Evolutionary conservation across 2,329 filamentous ascomycete species (phyloP).

Genomic region (Cytospora piceae): DNA sequence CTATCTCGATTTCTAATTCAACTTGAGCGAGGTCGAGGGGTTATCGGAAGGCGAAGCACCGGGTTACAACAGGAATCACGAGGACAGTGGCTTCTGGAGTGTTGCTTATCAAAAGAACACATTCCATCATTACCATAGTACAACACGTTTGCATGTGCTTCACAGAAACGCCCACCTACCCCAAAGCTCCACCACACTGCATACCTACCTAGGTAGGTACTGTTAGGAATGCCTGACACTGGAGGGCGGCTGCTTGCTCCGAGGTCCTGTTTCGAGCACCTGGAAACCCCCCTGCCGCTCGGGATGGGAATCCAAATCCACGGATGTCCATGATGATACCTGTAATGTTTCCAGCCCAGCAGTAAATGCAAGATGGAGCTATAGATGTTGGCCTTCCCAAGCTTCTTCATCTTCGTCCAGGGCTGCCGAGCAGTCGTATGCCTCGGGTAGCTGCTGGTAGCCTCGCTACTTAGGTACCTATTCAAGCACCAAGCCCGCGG

Average conservation of each 20-base stretch:
- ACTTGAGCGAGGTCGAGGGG: background rate
- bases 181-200: background rate
- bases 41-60: background rate
- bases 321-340: background rate
- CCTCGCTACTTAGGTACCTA: background rate
- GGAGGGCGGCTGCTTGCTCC: background rate
- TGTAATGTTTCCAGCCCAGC: background rate
- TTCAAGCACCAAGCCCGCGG: background rate
- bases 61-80: background rate
- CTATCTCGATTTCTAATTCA: background rate
- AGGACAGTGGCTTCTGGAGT: background rate
- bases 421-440: slow-evolving; percentile 3
- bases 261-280: background rate
- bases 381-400: too few species aligned
- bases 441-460: background rate
- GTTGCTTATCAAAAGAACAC: background rate
- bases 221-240: too few species aligned
- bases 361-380: background rate
- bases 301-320: background rate
- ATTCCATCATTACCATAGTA: background rate
- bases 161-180: background rate
- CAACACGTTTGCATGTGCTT: background rate
- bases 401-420: background rate
- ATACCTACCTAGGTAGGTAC: background rate
- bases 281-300: background rate